These are phyloP conservation scores for Neostapfia colusana DNA, from an alignment of 176 grass and related monocot species.

Conservation along the genomic window DNA sequence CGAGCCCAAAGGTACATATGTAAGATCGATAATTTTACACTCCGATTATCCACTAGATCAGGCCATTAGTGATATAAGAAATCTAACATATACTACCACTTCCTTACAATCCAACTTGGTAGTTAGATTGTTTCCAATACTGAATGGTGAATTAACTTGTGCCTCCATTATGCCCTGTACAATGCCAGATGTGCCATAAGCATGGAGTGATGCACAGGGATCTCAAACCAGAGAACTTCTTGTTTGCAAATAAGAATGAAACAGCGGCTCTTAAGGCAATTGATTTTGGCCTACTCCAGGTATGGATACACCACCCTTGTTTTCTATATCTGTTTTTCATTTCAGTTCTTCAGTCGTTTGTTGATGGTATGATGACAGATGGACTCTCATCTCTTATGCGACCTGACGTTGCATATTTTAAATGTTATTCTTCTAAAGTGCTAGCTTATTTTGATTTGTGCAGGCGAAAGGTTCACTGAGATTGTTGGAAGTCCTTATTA, in stretches of 20 bases:
- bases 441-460: slow-evolving; percentile 38
- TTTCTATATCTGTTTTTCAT: not conserved
- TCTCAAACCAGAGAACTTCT: slow-evolving; percentile 92
- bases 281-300: slow-evolving; percentile 88
- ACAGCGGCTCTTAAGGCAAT: slow-evolving; percentile 71
- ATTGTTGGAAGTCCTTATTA: slow-evolving; percentile 99
- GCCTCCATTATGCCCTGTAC: slow-evolving; percentile 16
- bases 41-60: no score
- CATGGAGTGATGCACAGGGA: slow-evolving; percentile 92
- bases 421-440: not conserved
- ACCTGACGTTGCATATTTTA: not conserved
- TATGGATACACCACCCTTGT: slow-evolving; percentile 20
- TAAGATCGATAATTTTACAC: no score
- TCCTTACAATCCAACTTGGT: not conserved
- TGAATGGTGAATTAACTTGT: slow-evolving; percentile 14
- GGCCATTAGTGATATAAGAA: no score
- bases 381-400: slow-evolving; percentile 2
- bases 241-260: slow-evolving; percentile 92
- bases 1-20: no score
- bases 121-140: not conserved
- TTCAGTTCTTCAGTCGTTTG: slow-evolving; percentile 23
- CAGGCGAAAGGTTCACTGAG: slow-evolving; percentile 89
- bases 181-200: slow-evolving; percentile 77
- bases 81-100: not conserved
- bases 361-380: slow-evolving; percentile 10